Evolutionary conservation across 2,329 filamentous ascomycete species (phyloP), one percentile per base, ranked within the genome.

Genomic region (Phyllosticta citrichinensis): DNA sequence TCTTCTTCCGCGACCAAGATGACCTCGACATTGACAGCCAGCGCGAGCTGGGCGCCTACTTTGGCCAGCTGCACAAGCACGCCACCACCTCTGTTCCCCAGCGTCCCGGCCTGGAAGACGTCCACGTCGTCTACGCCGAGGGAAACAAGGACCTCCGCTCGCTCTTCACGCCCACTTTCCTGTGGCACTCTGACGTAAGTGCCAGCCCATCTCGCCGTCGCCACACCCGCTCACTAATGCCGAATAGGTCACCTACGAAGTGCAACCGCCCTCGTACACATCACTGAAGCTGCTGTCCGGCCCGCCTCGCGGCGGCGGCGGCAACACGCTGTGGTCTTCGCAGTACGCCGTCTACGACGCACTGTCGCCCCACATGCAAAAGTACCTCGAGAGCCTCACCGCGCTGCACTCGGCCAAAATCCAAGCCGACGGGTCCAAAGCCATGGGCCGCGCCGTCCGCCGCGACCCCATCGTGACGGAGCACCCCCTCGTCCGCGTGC

Each of bases 271-370:
- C 9, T 82, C 80, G 2, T 83, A 83, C 68, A 83, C 81, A 10
- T 80, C 77, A 1, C 72, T 84, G 20, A 83, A 82, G 66, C 70
- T 84, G 2, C 74, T 83, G 8, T 75, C 76, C 1, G 80, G 80
- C 1, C 81, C 81, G 40, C 79, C 81, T 6, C 74, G 75, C 6
- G 81, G 81, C 25, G 81, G 79, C 11, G 81, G 81, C 22, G 81
- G 81, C 40, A 81, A 83, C 64, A 83, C 81, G 0, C 75, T 83
- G 51, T 83, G 81, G 81, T 79, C 80, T 1, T 82, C 79, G 0
- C 79, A 81, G 65, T 84, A 84, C 64, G 82, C 80, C 6, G 79
- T 81, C 33, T 85, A 84, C 64, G 82, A 84, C 64, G 74, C 78
- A 20, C 77, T 84, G 17, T 83, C 80, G 0, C 71, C 77, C 0